Evolutionary conservation across 495 filamentous ascomycete species (phyloP), one percentile per base, ranked within the genome.

Genomic region (Annulohypoxylon bovei): DNA sequence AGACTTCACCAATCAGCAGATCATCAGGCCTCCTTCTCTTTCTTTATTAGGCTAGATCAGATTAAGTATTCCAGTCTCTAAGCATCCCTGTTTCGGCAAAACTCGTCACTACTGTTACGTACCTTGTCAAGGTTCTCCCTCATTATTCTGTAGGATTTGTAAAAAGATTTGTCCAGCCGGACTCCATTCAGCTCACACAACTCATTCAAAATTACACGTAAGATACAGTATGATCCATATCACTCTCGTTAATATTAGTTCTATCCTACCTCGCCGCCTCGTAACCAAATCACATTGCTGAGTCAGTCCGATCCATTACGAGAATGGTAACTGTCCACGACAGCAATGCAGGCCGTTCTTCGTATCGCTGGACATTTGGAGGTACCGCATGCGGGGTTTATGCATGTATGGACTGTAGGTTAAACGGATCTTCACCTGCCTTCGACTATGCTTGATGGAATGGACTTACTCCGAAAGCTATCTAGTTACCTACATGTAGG

Each of bases 381-480:
- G 47, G 61, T 70, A 61, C 49, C 11, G 61, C 67, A 65, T 70
- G 67, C 67, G 67, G 67, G 55, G 67, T 49, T 65, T 56, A 46
- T 61, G 55, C 62, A 66, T 20, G 61, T 62, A 65, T 35, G 62
- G 62, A 44, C 62, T 35, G n/a, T n/a, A n/a, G n/a, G n/a, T n/a
- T n/a, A n/a, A n/a, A n/a, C n/a, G 68, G 62, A 65, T 71, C 68
- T 71, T 28, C 32, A 55, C 33, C 32, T 54, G 22, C 32, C 55
- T 46, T 54, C 16, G 55, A 8, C 30, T 6, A 14, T 50, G 25
- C 46, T 11, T 64, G 33, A 56, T 23, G 44, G 25, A 33, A 52
- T 35, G 57, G 39, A 49, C 14, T 66, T 49, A 37, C 12, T 30
- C 47, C 47, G 47, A 52, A 6, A 52, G 44, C 22, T 30, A 52